Base-by-base conservation (phyloP, 441 rosid genomes). In the Melastoma candidum region DNA sequence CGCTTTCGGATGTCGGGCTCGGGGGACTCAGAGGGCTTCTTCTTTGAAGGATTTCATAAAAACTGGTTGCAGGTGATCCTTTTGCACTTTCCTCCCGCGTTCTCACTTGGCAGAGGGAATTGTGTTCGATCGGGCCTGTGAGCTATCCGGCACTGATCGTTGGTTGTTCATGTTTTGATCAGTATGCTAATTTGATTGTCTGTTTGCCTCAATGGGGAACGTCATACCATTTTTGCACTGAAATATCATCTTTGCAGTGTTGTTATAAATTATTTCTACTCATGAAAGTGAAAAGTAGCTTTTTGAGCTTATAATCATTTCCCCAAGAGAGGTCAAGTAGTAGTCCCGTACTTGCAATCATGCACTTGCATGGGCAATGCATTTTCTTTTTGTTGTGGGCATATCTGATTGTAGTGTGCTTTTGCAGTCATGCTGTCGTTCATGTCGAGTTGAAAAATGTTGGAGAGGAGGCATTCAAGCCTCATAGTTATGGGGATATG, bases 1-100 rank as follows among this genome's bases (percentile, higher is more conserved):
- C 49, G 97, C 95, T n/a, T 90, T 90, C 57, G 97, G 97, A 1
- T 76, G 87, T 68, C 82, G 95, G 47, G 97, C 95, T 0, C 84
- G 69, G 70, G 94, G 85, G 56, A 90, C 97, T 57, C 89, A 90
- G 47, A 81, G 95, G 45, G 97, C 94, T n/a, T 65, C 92, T 26
- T 74, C 78, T 4, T 60, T 90, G 63, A 86, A 86, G 61, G 90
- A 90, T 69, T 90, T 90, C 64, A 84, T 90, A 26, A 90, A 86
- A 77, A 82, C 75, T 54, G 92, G 94, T 65, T 79, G 85, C 87
- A 85, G 96, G 96, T 29, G 36, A 29, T 29, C 36, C 36, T 87
- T 68, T 26, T 57, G 64, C 27, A 56, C 22, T 26, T 24, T 49
- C 52, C n/a, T 1, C 1, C 25, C 54, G 26, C n/a, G 14, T 4